phyloP scores from a whole-genome alignment of 2,329 filamentous ascomycete genomes.

The Aspergillus sp. region DNA sequence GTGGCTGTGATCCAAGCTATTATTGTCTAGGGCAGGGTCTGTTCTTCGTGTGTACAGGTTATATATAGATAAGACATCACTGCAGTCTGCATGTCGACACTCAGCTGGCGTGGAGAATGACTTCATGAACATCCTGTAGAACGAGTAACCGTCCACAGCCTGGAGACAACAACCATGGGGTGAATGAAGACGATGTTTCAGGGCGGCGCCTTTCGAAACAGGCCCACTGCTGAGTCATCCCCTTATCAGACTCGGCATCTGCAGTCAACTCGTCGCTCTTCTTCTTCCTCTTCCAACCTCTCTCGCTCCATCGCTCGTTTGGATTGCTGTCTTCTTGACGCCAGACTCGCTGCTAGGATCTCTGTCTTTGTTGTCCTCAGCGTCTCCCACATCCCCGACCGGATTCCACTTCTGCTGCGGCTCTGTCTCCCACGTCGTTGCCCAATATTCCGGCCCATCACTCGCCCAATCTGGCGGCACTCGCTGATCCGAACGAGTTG shows the following conservation, averaged over 20 bases:
- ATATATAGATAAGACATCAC: neutral
- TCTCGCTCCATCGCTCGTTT: constrained; percentile 2
- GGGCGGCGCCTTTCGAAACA: constrained; percentile 14
- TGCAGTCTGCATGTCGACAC: no score
- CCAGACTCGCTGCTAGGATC: constrained; percentile 1
- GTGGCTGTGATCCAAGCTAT: no score
- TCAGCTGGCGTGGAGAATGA: no score
- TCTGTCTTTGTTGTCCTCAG: neutral
- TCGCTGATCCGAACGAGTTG: constrained; percentile 33
- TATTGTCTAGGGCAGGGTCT: no score
- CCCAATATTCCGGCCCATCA: constrained; percentile 2
- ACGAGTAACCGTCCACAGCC: no score
- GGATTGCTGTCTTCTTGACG: neutral
- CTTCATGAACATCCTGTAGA: no score
- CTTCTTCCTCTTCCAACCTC: constrained; percentile 4
- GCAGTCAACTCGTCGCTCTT: neutral
- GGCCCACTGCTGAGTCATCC: neutral
- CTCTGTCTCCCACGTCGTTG: constrained; percentile 1
- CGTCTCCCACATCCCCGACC: neutral
- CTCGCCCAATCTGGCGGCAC: constrained; percentile 28
- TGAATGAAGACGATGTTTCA: neutral
- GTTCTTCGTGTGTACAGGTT: neutral
- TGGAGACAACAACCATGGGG: no score
- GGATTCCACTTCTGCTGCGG: no score
- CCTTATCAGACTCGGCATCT: neutral